phyloP scores from a whole-genome alignment of 176 grass and related monocot genomes.

The Carex littledalei region DNA sequence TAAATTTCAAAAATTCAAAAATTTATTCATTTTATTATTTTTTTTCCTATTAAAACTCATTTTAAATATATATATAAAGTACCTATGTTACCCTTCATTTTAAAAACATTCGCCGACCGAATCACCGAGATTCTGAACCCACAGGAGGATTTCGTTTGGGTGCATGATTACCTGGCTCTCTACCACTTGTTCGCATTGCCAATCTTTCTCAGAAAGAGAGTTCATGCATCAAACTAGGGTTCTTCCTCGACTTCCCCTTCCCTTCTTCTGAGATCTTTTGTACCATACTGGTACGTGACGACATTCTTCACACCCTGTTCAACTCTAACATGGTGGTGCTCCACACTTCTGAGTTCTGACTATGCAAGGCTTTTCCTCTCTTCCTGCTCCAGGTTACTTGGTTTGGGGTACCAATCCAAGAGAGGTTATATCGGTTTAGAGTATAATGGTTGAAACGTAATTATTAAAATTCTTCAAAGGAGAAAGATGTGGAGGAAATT shows the following conservation, averaged over 20 bases:
- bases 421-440: no score
- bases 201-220: constrained; percentile 39
- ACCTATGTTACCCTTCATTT: no score
- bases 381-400: no score
- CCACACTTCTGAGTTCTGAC: constrained; percentile 23
- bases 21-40: no score
- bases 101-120: constrained; percentile 2
- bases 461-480: no score
- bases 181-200: constrained; percentile 42
- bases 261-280: constrained; percentile 47
- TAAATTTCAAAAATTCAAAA: no score
- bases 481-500: no score
- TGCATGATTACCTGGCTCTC: constrained; percentile 34
- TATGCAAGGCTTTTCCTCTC: no score
- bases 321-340: constrained; percentile 61
- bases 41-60: no score
- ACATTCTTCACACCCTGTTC: constrained; percentile 49
- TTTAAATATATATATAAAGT: no score
- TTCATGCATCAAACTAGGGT: constrained; percentile 31
- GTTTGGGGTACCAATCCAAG: no score
- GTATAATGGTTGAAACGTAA: no score
- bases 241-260: constrained; percentile 63
- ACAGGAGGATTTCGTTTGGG: constrained; percentile 36
- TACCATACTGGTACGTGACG: constrained; percentile 45
- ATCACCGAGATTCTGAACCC: constrained; percentile 39